Conservation (phyloP, 2,329 filamentous ascomycete genomes). For the Sarocladiaceae sp. region DNA sequence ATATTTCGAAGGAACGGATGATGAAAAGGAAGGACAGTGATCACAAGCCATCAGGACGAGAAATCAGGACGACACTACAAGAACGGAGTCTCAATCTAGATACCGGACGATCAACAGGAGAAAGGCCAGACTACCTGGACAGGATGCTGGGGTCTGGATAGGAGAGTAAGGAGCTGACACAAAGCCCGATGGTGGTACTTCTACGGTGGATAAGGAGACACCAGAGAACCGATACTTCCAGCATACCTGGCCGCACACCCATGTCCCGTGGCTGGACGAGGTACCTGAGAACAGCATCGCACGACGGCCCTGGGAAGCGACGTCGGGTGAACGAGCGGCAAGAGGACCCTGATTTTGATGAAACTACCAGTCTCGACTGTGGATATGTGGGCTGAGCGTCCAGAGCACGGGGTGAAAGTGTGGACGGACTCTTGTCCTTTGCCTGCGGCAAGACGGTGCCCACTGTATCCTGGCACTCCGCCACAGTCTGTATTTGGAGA, state of each 20-base stretch:
- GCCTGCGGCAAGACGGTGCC: not conserved
- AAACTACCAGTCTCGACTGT: slow-evolving; percentile 7
- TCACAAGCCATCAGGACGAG: not conserved
- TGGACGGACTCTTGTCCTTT: not conserved
- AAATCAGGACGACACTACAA: not conserved
- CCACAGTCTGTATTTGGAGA: slow-evolving; percentile 2
- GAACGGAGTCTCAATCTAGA: not conserved
- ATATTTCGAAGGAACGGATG: not conserved
- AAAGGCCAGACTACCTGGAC: not conserved
- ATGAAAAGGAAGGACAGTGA: not conserved
- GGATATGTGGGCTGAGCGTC: slow-evolving; percentile 1
- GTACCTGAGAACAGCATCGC: not conserved
- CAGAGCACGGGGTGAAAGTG: not conserved
- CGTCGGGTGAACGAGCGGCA: not conserved
- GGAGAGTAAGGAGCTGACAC: not conserved
- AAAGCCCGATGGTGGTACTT: too few species aligned
- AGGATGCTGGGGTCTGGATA: not conserved
- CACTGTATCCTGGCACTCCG: not conserved
- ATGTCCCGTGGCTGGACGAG: slow-evolving; percentile 1
- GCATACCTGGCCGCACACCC: not conserved
- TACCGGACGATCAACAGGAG: not conserved
- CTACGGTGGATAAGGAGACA: not conserved
- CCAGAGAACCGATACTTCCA: not conserved
- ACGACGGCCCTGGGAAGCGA: not conserved
- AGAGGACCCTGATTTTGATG: slow-evolving; percentile 9